These are phyloP conservation scores for Mycocentrospora acerina DNA, from an alignment of 2,329 filamentous ascomycete genomes.

Conservation along the genomic window DNA sequence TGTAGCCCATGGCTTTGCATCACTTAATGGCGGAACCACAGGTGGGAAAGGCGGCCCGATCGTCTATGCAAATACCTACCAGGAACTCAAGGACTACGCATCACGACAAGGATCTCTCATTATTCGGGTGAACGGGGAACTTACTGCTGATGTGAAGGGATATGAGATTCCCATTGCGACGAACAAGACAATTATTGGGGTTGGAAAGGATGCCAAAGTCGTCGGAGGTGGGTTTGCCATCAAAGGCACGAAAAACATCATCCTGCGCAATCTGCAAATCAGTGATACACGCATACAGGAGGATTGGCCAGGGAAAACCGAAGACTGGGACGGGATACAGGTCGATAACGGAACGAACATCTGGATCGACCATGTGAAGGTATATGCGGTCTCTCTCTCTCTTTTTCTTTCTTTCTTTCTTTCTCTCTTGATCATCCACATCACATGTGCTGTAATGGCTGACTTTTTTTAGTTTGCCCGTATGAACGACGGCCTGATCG, in stretches of 20 bases:
- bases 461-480: slow-evolving; percentile 4
- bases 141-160: background rate
- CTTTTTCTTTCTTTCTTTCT: no score
- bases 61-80: slow-evolving; percentile 3
- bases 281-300: slow-evolving; percentile 1
- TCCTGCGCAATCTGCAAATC: slow-evolving; percentile 6
- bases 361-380: slow-evolving; percentile 8
- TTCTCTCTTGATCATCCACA: no score
- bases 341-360: slow-evolving; percentile 9
- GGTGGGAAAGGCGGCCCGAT: slow-evolving; percentile 4
- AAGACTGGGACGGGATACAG: slow-evolving; percentile 11
- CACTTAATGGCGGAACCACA: slow-evolving; percentile 7
- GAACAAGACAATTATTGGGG: slow-evolving; percentile 9
- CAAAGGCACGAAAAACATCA: slow-evolving; percentile 6
- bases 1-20: slow-evolving; percentile 9
- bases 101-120: slow-evolving; percentile 4
- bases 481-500: slow-evolving; percentile 12
- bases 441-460: no score
- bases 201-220: slow-evolving; percentile 1
- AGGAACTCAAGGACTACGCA: slow-evolving; percentile 6
- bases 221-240: slow-evolving; percentile 8
- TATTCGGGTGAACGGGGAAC: slow-evolving; percentile 3
- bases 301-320: slow-evolving; percentile 8
- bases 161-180: slow-evolving; percentile 8
- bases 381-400: background rate